A percentile compares a stretch with the other conserved stretches of the same genome.
Evolutionary conservation across 805 yeast genomes (phyloP).

Genomic region (Wickerhamiella galacta): DNA sequence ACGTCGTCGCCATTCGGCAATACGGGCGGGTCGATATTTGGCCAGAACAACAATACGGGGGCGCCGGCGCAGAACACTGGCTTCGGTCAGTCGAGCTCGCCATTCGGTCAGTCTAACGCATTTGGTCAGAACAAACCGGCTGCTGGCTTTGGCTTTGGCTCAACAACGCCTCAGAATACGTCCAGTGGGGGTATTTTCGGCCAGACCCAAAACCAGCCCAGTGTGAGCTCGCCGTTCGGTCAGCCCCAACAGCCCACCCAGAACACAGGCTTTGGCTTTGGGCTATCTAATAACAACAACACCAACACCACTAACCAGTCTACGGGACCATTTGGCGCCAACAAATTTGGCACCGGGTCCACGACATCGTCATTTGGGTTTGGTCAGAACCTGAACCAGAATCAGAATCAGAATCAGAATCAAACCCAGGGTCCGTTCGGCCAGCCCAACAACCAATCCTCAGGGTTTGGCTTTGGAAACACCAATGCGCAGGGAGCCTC

Average conservation of each 20-base stretch:
- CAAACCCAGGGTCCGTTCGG: conserved; percentile 14
- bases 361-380: conserved; percentile 12
- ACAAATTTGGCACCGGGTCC: background rate
- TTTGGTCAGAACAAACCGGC: conserved; percentile 6
- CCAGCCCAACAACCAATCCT: conserved; percentile 10
- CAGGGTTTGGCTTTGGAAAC: background rate
- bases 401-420: conserved; percentile 4
- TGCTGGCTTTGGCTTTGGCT: conserved; percentile 26
- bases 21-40: conserved; percentile 13
- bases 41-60: conserved; percentile 11
- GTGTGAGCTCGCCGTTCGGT: conserved; percentile 1
- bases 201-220: conserved; percentile 5
- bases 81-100: background rate
- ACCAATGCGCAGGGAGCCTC: too few species aligned
- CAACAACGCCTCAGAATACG: conserved; percentile 8
- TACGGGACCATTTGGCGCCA: conserved; percentile 4
- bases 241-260: background rate
- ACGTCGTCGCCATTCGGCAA: too few species aligned
- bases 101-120: conserved; percentile 9
- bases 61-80: background rate
- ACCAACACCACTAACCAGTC: background rate
- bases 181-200: conserved; percentile 15
- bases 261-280: conserved; percentile 5
- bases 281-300: background rate
- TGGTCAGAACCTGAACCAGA: conserved; percentile 6